These are phyloP conservation scores for Exobasidium cylindrosporum DNA, from an alignment of 1,284 basidiomycete genomes.

Conservation along the genomic window DNA sequence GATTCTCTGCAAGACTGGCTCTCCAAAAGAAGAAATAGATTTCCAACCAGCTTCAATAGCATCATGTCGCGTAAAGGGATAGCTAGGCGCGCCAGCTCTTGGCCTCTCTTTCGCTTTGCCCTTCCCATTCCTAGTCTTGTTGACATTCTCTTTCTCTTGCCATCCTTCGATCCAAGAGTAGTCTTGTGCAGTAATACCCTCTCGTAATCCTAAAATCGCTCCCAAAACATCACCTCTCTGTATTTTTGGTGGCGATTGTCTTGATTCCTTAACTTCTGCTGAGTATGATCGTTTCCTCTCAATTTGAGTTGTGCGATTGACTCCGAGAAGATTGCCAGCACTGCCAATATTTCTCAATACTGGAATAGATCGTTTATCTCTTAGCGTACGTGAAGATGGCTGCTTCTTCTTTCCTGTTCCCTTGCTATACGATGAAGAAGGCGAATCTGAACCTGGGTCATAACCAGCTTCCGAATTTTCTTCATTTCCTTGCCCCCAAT, in stretches of 20 bases:
- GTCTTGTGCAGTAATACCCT: slow-evolving; percentile 8
- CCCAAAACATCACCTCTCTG: slow-evolving; percentile 45
- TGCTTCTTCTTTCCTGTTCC: neutral
- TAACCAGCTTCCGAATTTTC: neutral
- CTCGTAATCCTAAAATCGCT: slow-evolving; percentile 37
- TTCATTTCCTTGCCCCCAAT: neutral
- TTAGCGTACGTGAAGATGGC: neutral
- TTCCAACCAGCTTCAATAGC: neutral
- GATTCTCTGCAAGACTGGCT: slow-evolving; percentile 4
- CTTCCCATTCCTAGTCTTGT: neutral
- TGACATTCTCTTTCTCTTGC: neutral
- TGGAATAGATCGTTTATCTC: neutral
- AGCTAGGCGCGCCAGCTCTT: neutral
- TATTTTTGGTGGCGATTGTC: slow-evolving; percentile 18
- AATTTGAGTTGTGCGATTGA: neutral
- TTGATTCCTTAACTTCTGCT: neutral
- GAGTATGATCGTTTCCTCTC: neutral
- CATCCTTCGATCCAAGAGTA: neutral
- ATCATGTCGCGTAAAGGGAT: neutral
- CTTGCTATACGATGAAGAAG: neutral
- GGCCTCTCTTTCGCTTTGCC: neutral
- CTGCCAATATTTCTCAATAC: neutral
- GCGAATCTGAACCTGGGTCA: neutral
- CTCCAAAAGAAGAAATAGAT: slow-evolving; percentile 12
- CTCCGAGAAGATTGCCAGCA: neutral